Evolutionary conservation across 768 basidiomycete species (phyloP).

Genomic region (Leccinum ochraceum): DNA sequence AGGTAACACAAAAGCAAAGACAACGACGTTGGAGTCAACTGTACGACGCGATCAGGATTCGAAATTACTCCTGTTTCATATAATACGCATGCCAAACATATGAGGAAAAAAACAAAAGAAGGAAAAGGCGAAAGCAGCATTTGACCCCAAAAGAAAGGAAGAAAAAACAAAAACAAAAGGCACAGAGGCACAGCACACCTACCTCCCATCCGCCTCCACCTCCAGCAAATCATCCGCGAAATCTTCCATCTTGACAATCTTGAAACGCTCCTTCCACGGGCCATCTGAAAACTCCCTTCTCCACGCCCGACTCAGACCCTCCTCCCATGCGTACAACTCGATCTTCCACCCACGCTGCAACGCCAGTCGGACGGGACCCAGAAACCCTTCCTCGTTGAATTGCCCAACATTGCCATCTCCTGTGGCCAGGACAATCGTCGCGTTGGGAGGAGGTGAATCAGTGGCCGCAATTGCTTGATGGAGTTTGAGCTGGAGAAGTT

Average conservation of each 20-base stretch:
- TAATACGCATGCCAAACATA: background rate
- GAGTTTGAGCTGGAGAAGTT: constrained; percentile 89
- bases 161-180: background rate
- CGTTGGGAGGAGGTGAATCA: constrained; percentile 61
- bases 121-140: background rate
- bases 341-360: constrained; percentile 90
- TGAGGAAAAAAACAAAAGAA: background rate
- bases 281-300: constrained; percentile 66
- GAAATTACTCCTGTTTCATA: background rate
- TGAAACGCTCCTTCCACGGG: constrained; percentile 44
- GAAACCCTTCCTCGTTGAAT: constrained; percentile 91
- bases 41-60: background rate
- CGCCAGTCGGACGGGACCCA: constrained; percentile 84
- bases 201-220: constrained; percentile 28
- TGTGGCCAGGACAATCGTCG: constrained; percentile 89
- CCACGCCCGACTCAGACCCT: constrained; percentile 79
- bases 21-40: background rate
- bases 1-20: constrained; percentile 10
- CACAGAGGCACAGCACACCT: background rate
- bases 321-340: constrained; percentile 93
- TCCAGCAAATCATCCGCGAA: constrained; percentile 63
- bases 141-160: background rate
- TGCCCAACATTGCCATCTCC: constrained; percentile 93
- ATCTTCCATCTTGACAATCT: constrained; percentile 65
- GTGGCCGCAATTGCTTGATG: constrained; percentile 79